Conservation (phyloP, 305 asterid genomes). For the Fraxinus nigra region DNA sequence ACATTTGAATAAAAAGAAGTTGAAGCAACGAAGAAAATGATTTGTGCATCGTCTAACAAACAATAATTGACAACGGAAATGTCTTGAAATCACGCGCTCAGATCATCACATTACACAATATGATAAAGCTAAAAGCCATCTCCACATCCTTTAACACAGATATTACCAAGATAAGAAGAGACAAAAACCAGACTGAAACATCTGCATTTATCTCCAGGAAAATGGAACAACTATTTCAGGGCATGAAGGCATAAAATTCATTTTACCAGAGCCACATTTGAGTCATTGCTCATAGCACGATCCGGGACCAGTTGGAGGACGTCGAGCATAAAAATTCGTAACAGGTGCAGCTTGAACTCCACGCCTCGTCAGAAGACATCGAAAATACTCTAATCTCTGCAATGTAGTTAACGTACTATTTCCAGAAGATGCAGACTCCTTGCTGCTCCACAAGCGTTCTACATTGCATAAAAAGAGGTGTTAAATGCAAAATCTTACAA, state of each 20-base stretch:
- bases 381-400: conserved; percentile 68
- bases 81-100: neutral
- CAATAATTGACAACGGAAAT: neutral
- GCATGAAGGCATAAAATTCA: neutral
- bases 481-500: neutral
- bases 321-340: conserved; percentile 56
- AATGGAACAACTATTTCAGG: neutral
- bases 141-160: neutral
- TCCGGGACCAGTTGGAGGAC: conserved; percentile 68
- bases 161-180: neutral
- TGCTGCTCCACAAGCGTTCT: conserved; percentile 87
- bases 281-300: conserved; percentile 77
- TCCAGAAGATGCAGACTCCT: conserved; percentile 40
- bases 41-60: neutral
- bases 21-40: neutral
- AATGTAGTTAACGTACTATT: conserved; percentile 31
- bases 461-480: conserved; percentile 18
- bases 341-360: conserved; percentile 91
- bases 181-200: neutral
- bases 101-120: neutral
- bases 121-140: neutral
- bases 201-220: neutral
- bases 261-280: neutral
- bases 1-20: neutral
- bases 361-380: conserved; percentile 77